These are phyloP conservation scores for Termitomyces sp. DNA, from an alignment of 768 basidiomycete species.

Conservation along the genomic window DNA sequence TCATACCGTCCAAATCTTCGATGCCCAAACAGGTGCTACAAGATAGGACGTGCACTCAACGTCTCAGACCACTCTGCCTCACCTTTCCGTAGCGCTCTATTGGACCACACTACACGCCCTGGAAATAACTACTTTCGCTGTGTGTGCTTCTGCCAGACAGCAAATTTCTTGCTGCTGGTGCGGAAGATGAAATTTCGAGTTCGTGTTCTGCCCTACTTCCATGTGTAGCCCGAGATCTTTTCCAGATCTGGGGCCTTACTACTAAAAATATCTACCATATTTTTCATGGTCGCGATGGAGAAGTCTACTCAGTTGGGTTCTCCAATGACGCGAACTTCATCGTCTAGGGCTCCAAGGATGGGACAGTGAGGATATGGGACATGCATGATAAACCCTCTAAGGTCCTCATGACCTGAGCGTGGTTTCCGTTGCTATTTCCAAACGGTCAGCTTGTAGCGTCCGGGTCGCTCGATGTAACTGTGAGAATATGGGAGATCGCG, in stretches of 20 bases:
- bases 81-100: conserved; percentile 48
- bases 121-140: conserved; percentile 72
- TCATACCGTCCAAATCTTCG: conserved; percentile 93
- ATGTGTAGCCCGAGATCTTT: not conserved
- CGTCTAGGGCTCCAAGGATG: too few species aligned
- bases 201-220: conserved; percentile 16
- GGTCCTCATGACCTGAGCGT: too few species aligned
- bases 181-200: conserved; percentile 86
- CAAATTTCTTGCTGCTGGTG: conserved; percentile 81
- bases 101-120: conserved; percentile 52
- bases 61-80: not conserved
- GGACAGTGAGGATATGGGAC: too few species aligned
- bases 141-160: conserved; percentile 85
- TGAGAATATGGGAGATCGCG: too few species aligned
- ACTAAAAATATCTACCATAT: conserved; percentile 70
- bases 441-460: conserved; percentile 61
- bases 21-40: conserved; percentile 79
- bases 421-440: conserved; percentile 44
- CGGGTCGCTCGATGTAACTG: too few species aligned
- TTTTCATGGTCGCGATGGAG: conserved; percentile 27
- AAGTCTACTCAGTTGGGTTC: too few species aligned
- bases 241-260: conserved; percentile 88
- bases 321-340: too few species aligned
- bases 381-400: too few species aligned
- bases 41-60: conserved; percentile 22